A percentile compares a stretch with the other conserved stretches of the same genome.
Conservation (phyloP, 2,329 filamentous ascomycete genomes). For the Proliferodiscus dingleyae region DNA sequence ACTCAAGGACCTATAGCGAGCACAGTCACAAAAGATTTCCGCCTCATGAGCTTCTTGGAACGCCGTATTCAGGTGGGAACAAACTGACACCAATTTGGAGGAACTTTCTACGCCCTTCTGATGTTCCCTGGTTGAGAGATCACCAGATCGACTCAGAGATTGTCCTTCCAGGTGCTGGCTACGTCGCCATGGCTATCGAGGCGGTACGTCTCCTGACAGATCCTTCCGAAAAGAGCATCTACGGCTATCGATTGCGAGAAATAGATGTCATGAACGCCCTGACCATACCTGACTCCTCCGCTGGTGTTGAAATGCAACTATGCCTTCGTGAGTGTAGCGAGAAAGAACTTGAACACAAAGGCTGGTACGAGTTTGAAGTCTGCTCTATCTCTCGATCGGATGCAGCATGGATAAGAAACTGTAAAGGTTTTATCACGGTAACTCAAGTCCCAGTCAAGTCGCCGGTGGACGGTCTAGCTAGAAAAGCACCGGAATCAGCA, state of each 20-base stretch:
- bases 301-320: too few relatives aligned
- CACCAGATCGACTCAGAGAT: conserved; percentile 20
- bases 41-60: conserved; percentile 34
- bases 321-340: too few relatives aligned
- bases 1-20: conserved; percentile 43
- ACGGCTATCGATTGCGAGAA: neutral
- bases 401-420: too few relatives aligned
- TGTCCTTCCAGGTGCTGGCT: conserved; percentile 28
- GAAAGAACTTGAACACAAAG: too few relatives aligned
- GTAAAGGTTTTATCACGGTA: too few relatives aligned
- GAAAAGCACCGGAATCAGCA: too few relatives aligned
- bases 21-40: conserved; percentile 39
- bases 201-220: conserved; percentile 12
- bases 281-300: too few relatives aligned
- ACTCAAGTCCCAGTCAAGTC: too few relatives aligned
- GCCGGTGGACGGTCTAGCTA: too few relatives aligned
- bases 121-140: conserved; percentile 27
- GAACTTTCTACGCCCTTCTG: conserved; percentile 20
- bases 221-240: neutral
- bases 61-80: conserved; percentile 13
- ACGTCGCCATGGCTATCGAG: conserved; percentile 28
- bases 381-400: too few relatives aligned
- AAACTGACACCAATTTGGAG: conserved; percentile 25
- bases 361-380: too few relatives aligned
- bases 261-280: too few relatives aligned